Base-by-base conservation (phyloP, 2,329 filamentous ascomycete genomes). In the Xylaria sp. region DNA sequence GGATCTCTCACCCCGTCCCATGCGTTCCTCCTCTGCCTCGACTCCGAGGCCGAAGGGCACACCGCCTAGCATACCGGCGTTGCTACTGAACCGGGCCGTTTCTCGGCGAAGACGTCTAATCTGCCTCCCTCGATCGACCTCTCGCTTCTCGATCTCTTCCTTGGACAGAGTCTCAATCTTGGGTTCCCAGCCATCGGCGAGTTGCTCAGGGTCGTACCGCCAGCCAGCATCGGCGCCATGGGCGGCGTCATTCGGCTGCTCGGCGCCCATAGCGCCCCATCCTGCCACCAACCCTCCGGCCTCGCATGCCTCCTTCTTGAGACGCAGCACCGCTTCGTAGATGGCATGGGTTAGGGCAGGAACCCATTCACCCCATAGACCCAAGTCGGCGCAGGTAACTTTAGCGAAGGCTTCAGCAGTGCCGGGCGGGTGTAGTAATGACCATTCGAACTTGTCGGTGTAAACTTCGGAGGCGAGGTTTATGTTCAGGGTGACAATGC, bases 361-460 rank as follows among this genome's bases (percentile, higher is more conserved):
- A 4, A 97, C 90, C 94, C 96, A 99, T 82, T 99, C 96, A 54
- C 94, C 93, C 6, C 91, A 87, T 62, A 99, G 84, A 6, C 95
- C 95, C 9, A 99, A 84, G 78, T 99, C 96, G 32, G 93, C 92
- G 78, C 96, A 98, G 0, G 96, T 98, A 72, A 93, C 90, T 78
- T 93, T 93, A 40, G 96, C 94, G 79, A 98, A 98, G 13, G 91
- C 89, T 79, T 99, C 95, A 0, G 96, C 93, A 50, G 95, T 94
- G 25, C 95, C 95, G 1, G 94, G 92, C 2, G 94, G 94, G 76
- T 98, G 94, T 21, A 97, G 85, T 23, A 99, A 84, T 5, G 95
- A 98, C 95, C 95, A 98, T 79, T 98, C 95, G 72, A 99, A 98
- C 77, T 94, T 97, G 84, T 99, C 96, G 3, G 93, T 97, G 80